These are phyloP conservation scores for Paradendryphiella salina DNA, from an alignment of 2,329 filamentous ascomycete species.

Conservation along the genomic window DNA sequence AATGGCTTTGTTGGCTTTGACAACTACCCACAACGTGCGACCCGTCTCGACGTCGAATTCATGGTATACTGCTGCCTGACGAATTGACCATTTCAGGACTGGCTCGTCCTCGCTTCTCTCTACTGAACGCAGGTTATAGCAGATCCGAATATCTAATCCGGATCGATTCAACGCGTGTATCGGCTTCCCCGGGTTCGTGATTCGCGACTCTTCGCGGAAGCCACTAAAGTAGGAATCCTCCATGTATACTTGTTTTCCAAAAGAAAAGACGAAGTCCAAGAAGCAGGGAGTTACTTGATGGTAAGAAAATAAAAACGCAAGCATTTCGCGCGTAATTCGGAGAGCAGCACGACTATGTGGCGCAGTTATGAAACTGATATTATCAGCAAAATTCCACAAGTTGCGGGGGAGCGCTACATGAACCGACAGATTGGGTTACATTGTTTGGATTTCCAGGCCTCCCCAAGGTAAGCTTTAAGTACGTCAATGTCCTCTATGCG, in stretches of 20 bases:
- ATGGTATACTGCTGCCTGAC: conserved; percentile 47
- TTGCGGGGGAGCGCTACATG: conserved; percentile 10
- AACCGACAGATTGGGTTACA: conserved; percentile 22
- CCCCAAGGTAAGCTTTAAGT: not conserved
- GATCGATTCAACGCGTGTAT: conserved; percentile 41
- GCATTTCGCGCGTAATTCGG: conserved; percentile 22
- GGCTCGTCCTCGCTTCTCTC: conserved; percentile 26
- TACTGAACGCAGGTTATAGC: conserved; percentile 49
- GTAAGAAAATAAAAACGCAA: conserved; percentile 26
- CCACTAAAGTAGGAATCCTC: conserved; percentile 47
- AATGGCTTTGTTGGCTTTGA: conserved; percentile 47
- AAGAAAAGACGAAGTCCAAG: conserved; percentile 48
- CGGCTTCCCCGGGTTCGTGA: conserved; percentile 19
- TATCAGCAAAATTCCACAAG: not conserved
- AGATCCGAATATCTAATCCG: conserved; percentile 43
- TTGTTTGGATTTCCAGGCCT: not conserved
- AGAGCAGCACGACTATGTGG: conserved; percentile 21
- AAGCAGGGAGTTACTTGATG: conserved; percentile 45
- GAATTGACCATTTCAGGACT: conserved; percentile 42
- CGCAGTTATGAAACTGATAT: conserved; percentile 22
- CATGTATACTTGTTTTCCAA: conserved; percentile 37
- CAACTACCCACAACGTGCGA: conserved; percentile 42
- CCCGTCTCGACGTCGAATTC: conserved; percentile 46
- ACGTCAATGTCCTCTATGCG: not conserved
- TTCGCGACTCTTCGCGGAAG: conserved; percentile 35